These are phyloP conservation scores for Bryoerythrophyllum caledonicum DNA, from an alignment of 225 moss, liverwort and hornwort species.

Conservation along the genomic window DNA sequence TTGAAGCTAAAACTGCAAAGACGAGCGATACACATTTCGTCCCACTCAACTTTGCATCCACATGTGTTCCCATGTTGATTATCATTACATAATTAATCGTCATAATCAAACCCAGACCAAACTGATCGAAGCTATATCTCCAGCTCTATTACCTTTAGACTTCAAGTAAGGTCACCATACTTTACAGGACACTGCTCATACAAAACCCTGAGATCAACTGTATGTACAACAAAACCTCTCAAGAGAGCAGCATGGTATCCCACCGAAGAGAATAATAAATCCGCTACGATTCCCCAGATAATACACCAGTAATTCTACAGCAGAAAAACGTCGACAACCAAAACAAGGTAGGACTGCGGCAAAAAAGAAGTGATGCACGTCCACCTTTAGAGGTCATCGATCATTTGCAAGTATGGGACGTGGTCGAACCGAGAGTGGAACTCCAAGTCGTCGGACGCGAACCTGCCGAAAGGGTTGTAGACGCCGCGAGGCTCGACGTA, in stretches of 20 bases:
- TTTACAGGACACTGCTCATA: slow-evolving; percentile 15
- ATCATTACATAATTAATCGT: background rate
- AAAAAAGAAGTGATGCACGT: background rate
- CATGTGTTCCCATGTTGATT: background rate
- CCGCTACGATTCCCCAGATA: background rate
- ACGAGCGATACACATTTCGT: too few species aligned
- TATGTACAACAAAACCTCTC: slow-evolving; percentile 35
- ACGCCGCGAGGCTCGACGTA: slow-evolving; percentile 31
- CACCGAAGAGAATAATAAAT: background rate
- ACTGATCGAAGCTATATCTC: background rate
- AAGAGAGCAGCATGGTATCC: background rate
- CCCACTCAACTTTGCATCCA: too few species aligned
- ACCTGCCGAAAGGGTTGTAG: background rate
- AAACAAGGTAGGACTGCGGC: background rate
- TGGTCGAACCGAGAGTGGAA: slow-evolving; percentile 27
- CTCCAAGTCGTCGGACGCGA: slow-evolving; percentile 34
- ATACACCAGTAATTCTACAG: slow-evolving; percentile 12
- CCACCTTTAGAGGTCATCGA: slow-evolving; percentile 1
- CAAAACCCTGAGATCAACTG: background rate
- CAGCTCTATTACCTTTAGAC: background rate
- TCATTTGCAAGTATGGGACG: slow-evolving; percentile 33
- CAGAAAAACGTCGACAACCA: too few species aligned
- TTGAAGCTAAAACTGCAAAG: too few species aligned
- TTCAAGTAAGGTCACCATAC: too few species aligned
- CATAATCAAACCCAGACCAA: too few species aligned